These are phyloP conservation scores for Magnolia sinica DNA, from an alignment of 164 flowering plant genomes.

Conservation along the genomic window DNA sequence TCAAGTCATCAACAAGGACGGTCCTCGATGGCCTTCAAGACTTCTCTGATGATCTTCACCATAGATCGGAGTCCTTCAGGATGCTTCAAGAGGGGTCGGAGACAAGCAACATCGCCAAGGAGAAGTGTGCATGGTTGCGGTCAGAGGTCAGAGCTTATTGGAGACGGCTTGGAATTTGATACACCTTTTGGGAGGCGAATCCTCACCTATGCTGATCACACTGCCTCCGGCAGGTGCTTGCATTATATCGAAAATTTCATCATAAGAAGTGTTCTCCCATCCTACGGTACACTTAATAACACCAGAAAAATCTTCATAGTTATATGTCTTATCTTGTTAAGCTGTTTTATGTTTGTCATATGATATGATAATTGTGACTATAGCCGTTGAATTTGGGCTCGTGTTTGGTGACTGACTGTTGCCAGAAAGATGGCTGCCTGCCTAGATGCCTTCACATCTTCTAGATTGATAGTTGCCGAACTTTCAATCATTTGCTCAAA, in stretches of 20 bases:
- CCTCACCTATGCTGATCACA: conserved; percentile 17
- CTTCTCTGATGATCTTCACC: background rate
- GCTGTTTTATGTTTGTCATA: too few relatives aligned
- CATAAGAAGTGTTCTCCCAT: conserved; percentile 12
- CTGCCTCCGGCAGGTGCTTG: conserved; percentile 20
- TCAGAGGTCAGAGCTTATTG: conserved; percentile 10
- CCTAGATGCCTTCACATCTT: too few relatives aligned
- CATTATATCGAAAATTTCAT: conserved; percentile 16
- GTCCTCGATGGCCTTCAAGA: background rate
- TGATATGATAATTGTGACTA: too few relatives aligned
- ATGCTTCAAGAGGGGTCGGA: background rate
- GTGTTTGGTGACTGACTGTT: too few relatives aligned
- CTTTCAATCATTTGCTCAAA: too few relatives aligned
- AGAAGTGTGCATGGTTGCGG: conserved; percentile 7
- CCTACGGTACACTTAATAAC: conserved; percentile 10
- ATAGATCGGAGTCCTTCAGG: background rate
- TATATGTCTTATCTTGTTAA: too few relatives aligned
- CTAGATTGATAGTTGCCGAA: too few relatives aligned
- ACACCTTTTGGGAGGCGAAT: conserved; percentile 15
- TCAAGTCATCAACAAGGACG: background rate
- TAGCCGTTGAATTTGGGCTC: too few relatives aligned
- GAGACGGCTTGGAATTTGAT: conserved; percentile 5
- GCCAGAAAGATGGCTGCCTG: too few relatives aligned
- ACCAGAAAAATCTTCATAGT: too few relatives aligned
- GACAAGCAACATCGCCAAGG: background rate